Percentiles rank a stretch among this genome's conserved stretches.
phyloP scores from a whole-genome alignment of 768 basidiomycete genomes.

The Tulasnella sp. region DNA sequence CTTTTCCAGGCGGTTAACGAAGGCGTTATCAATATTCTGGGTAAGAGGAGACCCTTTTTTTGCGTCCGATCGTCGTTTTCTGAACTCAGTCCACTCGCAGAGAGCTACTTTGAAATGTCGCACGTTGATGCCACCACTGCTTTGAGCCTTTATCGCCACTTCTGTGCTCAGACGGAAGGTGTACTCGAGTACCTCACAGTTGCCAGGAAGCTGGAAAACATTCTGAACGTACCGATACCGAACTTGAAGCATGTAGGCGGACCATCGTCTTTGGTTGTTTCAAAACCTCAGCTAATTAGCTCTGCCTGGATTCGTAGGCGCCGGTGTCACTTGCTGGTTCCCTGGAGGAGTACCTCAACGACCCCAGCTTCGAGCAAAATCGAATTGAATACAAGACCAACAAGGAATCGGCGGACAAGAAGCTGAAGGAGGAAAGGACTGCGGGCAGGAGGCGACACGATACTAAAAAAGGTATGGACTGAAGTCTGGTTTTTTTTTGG shows the following conservation, averaged over 20 bases:
- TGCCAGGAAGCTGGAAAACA: conserved; percentile 85
- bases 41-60: conserved; percentile 27
- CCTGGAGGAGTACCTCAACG: conserved; percentile 90
- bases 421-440: conserved; percentile 21
- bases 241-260: conserved; percentile 68
- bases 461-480: background rate
- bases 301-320: conserved; percentile 44
- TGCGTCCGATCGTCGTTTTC: background rate
- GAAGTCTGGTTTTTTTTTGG: background rate
- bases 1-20: conserved; percentile 96
- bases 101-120: conserved; percentile 98
- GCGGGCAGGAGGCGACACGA: background rate
- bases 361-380: conserved; percentile 96
- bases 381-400: conserved; percentile 83
- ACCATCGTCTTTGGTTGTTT: background rate
- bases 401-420: conserved; percentile 54
- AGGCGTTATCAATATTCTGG: conserved; percentile 57
- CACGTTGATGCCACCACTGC: conserved; percentile 83
- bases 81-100: conserved; percentile 31
- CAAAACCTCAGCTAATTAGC: background rate
- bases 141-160: conserved; percentile 80
- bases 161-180: conserved; percentile 89
- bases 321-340: conserved; percentile 91
- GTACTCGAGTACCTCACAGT: conserved; percentile 83
- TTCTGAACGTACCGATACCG: conserved; percentile 89